phyloP scores from a whole-genome alignment of 768 basidiomycete genomes.

The Albatrellus ellisii region DNA sequence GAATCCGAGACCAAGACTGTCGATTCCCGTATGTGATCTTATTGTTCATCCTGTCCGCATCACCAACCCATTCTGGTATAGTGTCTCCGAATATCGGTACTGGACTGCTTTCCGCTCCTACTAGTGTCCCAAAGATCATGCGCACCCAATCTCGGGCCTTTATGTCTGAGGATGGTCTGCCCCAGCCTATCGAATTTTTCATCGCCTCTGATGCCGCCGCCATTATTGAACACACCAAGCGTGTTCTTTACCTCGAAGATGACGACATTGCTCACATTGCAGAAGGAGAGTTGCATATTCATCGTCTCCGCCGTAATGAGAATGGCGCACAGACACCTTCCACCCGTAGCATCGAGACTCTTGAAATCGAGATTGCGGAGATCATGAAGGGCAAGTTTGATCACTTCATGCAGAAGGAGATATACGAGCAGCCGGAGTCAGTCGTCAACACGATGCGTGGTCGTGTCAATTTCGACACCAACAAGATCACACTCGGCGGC shows the following conservation, averaged over 20 bases:
- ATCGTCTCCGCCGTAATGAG: conserved; percentile 88
- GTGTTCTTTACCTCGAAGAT: conserved; percentile 96
- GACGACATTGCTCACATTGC: conserved; percentile 98
- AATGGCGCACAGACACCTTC: conserved; percentile 47
- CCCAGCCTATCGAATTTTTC: conserved; percentile 99
- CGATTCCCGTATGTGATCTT: conserved; percentile 31
- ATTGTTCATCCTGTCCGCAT: neutral
- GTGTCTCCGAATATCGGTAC: conserved; percentile 34
- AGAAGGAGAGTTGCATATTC: conserved; percentile 96
- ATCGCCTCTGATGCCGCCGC: conserved; percentile 96
- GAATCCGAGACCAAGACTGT: conserved; percentile 37
- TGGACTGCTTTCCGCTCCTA: conserved; percentile 55
- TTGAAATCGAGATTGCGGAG: conserved; percentile 98
- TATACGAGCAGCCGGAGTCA: conserved; percentile 97
- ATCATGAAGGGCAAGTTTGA: conserved; percentile 99
- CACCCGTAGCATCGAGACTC: conserved; percentile 92
- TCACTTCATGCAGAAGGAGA: conserved; percentile 99
- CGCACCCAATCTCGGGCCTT: conserved; percentile 96
- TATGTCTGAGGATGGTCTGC: conserved; percentile 96
- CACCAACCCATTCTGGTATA: conserved; percentile 1
- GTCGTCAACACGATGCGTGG: conserved; percentile 99
- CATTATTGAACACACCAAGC: conserved; percentile 97
- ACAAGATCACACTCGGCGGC: conserved; percentile 88
- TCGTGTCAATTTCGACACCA: conserved; percentile 93
- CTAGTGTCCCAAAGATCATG: conserved; percentile 61